A percentile compares a stretch with the other conserved stretches of the same genome.
Conservation (phyloP, 2,329 filamentous ascomycete species). For the Nigrospora oryzae region DNA sequence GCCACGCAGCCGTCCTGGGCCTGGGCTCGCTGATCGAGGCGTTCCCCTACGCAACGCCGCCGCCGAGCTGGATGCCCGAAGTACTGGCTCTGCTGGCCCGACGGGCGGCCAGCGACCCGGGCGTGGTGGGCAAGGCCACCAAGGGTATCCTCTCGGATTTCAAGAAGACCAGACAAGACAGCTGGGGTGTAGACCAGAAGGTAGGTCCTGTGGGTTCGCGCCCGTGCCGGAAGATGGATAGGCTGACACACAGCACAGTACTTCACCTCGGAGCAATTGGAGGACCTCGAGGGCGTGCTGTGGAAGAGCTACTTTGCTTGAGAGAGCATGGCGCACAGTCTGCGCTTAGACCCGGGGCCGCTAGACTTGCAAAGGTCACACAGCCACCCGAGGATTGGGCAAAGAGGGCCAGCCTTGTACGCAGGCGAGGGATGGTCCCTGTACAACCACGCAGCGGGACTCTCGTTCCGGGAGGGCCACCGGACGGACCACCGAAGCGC, state of each 20-base stretch:
- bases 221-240: neutral
- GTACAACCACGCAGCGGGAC: too few relatives aligned
- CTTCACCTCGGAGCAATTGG: conserved; percentile 86
- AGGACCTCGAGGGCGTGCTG: conserved; percentile 89
- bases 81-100: conserved; percentile 78
- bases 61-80: conserved; percentile 88
- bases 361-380: too few relatives aligned
- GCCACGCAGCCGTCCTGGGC: conserved; percentile 87
- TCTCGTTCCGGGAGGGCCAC: too few relatives aligned
- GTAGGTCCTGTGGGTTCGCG: conserved; percentile 40
- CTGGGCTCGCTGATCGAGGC: conserved; percentile 87
- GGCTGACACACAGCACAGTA: conserved; percentile 40
- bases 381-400: too few relatives aligned
- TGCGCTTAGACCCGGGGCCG: too few relatives aligned
- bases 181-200: conserved; percentile 97
- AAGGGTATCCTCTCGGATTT: conserved; percentile 93
- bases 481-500: too few relatives aligned
- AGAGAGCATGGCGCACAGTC: conserved; percentile 1
- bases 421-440: too few relatives aligned
- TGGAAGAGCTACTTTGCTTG: conserved; percentile 99
- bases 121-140: conserved; percentile 90
- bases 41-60: conserved; percentile 91
- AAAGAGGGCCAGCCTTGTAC: too few relatives aligned
- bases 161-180: conserved; percentile 99
- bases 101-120: conserved; percentile 78